phyloP scores from a whole-genome alignment of 768 basidiomycete species.

The Roridomyces roridus region DNA sequence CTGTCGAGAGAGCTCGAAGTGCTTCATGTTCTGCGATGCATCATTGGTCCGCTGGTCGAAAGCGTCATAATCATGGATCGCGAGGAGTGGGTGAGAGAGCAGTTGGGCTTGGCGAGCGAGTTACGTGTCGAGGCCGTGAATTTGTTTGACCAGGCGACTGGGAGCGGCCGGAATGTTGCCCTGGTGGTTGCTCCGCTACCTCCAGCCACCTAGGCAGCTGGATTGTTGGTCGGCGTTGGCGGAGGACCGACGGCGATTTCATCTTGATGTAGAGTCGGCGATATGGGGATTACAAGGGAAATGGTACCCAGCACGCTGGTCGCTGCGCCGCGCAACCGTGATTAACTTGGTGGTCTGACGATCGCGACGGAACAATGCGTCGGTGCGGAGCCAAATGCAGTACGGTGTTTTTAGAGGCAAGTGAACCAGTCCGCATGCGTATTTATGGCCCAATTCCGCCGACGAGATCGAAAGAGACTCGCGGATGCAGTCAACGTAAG shows the following conservation, averaged over 20 bases:
- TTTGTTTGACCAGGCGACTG: constrained; percentile 74
- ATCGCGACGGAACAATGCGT: constrained; percentile 4
- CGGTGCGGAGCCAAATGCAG: constrained; percentile 5
- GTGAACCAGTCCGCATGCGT: constrained; percentile 21
- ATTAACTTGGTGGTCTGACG: not conserved
- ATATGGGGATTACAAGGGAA: too few species aligned
- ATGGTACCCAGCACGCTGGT: too few species aligned
- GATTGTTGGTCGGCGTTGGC: not conserved
- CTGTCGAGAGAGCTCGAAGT: constrained; percentile 53
- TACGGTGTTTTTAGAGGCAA: constrained; percentile 3
- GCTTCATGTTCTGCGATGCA: constrained; percentile 71
- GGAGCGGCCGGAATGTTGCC: constrained; percentile 76
- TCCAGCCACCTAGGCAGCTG: not conserved
- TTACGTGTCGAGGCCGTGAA: constrained; percentile 56
- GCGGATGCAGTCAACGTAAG: constrained; percentile 1
- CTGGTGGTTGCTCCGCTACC: constrained; percentile 1
- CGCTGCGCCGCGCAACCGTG: too few species aligned
- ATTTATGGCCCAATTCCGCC: constrained; percentile 18
- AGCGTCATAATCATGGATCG: constrained; percentile 70
- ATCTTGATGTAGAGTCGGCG: too few species aligned
- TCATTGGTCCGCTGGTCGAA: constrained; percentile 74
- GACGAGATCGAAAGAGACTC: not conserved
- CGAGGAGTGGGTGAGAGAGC: constrained; percentile 57
- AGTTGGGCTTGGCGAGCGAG: constrained; percentile 30
- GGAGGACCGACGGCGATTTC: too few species aligned